Base-by-base conservation (phyloP, 2,329 filamentous ascomycete species). In the Rosellinia necatrix region DNA sequence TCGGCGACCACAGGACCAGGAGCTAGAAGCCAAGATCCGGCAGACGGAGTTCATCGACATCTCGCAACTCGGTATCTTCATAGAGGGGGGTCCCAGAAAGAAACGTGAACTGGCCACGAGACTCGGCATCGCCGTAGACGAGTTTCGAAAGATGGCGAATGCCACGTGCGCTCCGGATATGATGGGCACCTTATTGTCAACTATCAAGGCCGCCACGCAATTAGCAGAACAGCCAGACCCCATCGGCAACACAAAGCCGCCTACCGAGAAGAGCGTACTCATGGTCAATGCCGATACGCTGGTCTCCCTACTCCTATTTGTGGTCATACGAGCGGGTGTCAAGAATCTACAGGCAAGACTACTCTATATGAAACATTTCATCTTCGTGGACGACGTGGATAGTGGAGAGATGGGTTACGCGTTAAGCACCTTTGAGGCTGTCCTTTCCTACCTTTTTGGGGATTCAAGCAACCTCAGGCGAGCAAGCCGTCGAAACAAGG, bases 331-430 rank as follows among this genome's bases (percentile, higher is more conserved):
- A 60, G 91, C 93, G 9, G 90, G 94, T 58, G 86, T 96, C 22
- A 86, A 90, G 56, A 88, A 97, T 72, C 78, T 99, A 7, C 91
- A 96, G 66, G 92, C 94, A 3, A 84, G 93, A 17, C 77, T 99
- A 42, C 81, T 89, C n/a, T 99, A 97, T 71, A 96, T 97, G 81
- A 89, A 93, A 38, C 91, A 96, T 68, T 99, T 97, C 69, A 94
- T 97, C 64, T 99, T 96, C 73, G 92, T 96, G 47, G 94, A 97
- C 66, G 94, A 99, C 74, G 92, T 99, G 7, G 94, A 99, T 64
- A 96, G 87, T 59, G 94, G 94, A 44, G 94, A 99, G 74, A 88
- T 96, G 79, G 94, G 94, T 7, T 99, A 99, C 72, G 92, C 93
- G 0, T 74, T 99, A 47, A 97, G 93, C 72, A 99, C 94, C 0